Base-by-base conservation (phyloP, 805 yeast genomes). In the Suhomyces tanzawaensis region DNA sequence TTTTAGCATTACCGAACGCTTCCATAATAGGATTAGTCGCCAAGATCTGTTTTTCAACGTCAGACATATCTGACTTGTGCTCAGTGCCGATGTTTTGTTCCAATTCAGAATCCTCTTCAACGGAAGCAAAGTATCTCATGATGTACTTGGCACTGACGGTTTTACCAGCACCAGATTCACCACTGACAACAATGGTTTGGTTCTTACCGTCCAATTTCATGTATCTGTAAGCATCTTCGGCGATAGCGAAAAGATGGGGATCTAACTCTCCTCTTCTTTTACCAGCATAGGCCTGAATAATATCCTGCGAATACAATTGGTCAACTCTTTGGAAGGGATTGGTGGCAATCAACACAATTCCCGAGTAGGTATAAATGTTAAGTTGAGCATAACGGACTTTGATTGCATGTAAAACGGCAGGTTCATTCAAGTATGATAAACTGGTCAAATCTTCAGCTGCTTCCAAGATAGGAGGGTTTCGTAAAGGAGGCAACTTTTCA, bases 111-210 rank as follows among this genome's bases (percentile, higher is more conserved):
- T 62, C 69, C 40, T 66, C 71, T 44, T 91, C 97, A 12, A 91
- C 97, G 13, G 95, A 82, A 3, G 98, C 98, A 61, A 91, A 90
- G 64, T 90, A 91, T 62, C 98, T 80, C 98, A 91, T 91, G 48
- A 91, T 91, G 62, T 86, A 91, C 60, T 91, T 91, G 27, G 99
- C 99, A 46, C 93, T 82, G 29, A 91, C 98, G 4, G 98, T 93
- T 56, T 91, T 93, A 62, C 99, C 99, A 19, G 99, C 98, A 64
- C 99, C 99, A 5, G 96, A 86, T 66, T 91, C 99, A 66, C 99
- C 99, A 51, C 90, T 81, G 13, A 91, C 98, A 13, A 91, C 96
- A 46, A 91, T 90, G 1, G 99, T 91, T 66, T 91, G 99, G 66
- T 91, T 90, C 51, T 79, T 74, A 28, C 77, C 70, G 52, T 88